A percentile compares a stretch with the other conserved stretches of the same genome.
Evolutionary conservation across 768 basidiomycete genomes (phyloP).

Genomic region (Imleria badia): DNA sequence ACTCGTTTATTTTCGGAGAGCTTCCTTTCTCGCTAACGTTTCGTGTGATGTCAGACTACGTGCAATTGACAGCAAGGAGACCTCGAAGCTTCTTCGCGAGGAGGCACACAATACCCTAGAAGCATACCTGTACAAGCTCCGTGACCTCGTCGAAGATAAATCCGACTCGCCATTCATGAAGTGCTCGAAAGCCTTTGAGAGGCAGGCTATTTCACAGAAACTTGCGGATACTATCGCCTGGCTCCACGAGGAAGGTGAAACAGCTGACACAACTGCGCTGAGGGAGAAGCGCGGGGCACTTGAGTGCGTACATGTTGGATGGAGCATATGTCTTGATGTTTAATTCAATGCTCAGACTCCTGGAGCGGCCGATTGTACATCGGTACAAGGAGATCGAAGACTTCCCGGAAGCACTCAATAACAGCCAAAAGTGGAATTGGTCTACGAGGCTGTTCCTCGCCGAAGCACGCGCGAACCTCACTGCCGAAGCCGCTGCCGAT

Average conservation of each 20-base stretch:
- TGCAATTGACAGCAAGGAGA: constrained; percentile 75
- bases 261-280: constrained; percentile 74
- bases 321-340: not conserved
- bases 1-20: constrained; percentile 17
- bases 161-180: constrained; percentile 75
- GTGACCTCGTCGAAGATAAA: constrained; percentile 74
- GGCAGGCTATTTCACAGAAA: constrained; percentile 60
- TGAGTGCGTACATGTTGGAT: constrained; percentile 58
- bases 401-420: constrained; percentile 81
- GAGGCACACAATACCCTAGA: constrained; percentile 92
- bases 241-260: constrained; percentile 83
- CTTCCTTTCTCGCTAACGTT: constrained; percentile 1
- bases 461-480: constrained; percentile 75
- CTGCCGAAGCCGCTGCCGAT: constrained; percentile 56
- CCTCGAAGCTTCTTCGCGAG: constrained; percentile 72
- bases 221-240: constrained; percentile 77
- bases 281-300: constrained; percentile 73
- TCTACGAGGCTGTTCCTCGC: constrained; percentile 81
- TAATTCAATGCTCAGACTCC: constrained; percentile 42
- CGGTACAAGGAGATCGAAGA: constrained; percentile 88
- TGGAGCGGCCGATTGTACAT: constrained; percentile 80
- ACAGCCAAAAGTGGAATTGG: constrained; percentile 87
- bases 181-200: constrained; percentile 75
- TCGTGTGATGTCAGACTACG: constrained; percentile 55
- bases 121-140: constrained; percentile 87